These are phyloP conservation scores for Mycocentrospora acerina DNA, from an alignment of 2,329 filamentous ascomycete species.

Conservation along the genomic window DNA sequence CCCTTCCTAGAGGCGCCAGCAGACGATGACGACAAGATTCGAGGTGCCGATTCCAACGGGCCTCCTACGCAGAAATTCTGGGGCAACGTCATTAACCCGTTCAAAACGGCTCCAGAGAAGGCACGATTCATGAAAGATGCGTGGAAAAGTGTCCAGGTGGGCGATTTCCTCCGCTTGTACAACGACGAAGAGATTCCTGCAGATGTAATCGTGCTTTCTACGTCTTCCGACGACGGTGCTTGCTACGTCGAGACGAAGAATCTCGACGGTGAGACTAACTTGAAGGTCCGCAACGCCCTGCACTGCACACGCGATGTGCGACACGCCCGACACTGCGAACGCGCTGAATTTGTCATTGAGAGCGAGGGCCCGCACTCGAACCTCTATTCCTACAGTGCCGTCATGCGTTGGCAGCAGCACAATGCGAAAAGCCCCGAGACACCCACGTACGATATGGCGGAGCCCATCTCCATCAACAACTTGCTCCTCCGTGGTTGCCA, in stretches of 20 bases:
- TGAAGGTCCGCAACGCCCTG: slow-evolving; percentile 91
- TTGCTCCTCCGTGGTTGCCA: slow-evolving; percentile 90
- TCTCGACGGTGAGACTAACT: slow-evolving; percentile 93
- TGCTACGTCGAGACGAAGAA: slow-evolving; percentile 99
- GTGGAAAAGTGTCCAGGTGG: slow-evolving; percentile 95
- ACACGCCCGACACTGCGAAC: slow-evolving; percentile 90
- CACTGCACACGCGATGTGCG: slow-evolving; percentile 80
- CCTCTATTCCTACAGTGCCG: slow-evolving; percentile 91
- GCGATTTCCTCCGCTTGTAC: slow-evolving; percentile 94
- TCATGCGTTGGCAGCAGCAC: slow-evolving; percentile 80
- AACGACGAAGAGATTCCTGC: slow-evolving; percentile 95
- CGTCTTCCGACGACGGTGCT: slow-evolving; percentile 88
- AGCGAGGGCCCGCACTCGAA: slow-evolving; percentile 92
- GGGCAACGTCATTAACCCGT: slow-evolving; percentile 73
- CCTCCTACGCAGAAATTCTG: slow-evolving; percentile 53
- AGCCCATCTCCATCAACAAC: slow-evolving; percentile 94
- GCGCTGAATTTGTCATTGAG: slow-evolving; percentile 81
- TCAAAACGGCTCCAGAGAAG: slow-evolving; percentile 63
- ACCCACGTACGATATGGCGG: slow-evolving; percentile 75
- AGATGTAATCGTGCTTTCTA: slow-evolving; percentile 88
- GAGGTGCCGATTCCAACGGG: slow-evolving; percentile 22
- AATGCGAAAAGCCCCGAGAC: slow-evolving; percentile 64
- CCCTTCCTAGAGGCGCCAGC: slow-evolving; percentile 28
- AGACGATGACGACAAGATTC: slow-evolving; percentile 29
- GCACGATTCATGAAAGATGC: slow-evolving; percentile 88